phyloP scores from a whole-genome alignment of 345 rosid genomes.

The Eucalyptus tenuipes region DNA sequence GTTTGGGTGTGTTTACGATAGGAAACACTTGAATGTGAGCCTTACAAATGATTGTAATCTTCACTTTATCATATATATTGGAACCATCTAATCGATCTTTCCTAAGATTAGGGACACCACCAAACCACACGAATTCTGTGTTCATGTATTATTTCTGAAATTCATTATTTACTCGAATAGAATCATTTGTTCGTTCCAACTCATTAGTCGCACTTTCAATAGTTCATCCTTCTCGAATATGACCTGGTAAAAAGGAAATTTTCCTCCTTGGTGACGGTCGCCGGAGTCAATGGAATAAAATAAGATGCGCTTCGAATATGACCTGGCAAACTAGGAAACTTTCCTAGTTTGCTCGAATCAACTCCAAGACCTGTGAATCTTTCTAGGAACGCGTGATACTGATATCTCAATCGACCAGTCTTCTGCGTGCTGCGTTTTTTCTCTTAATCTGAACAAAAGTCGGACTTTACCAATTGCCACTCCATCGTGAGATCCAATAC shows the following conservation, averaged over 20 bases:
- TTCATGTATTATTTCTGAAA: neutral
- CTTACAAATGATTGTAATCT: neutral
- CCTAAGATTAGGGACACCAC: neutral
- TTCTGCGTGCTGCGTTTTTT: rapidly evolving
- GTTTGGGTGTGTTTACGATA: neutral
- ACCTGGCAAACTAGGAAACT: no score
- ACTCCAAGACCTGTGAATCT: neutral
- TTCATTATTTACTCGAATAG: no score
- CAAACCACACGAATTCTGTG: neutral
- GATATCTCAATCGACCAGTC: rapidly evolving
- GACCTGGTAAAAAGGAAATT: no score
- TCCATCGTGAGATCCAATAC: neutral
- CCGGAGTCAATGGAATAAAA: no score
- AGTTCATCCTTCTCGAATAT: no score
- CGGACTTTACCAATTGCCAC: neutral
- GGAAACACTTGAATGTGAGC: neutral
- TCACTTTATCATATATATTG: rapidly evolving
- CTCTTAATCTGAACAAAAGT: neutral
- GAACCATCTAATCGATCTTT: neutral
- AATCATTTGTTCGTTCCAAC: rapidly evolving
- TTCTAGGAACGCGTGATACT: neutral
- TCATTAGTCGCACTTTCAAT: no score
- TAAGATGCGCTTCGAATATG: no score
- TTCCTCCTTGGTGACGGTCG: no score
- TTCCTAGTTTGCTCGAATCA: neutral